Evolutionary conservation across 441 rosid species (phyloP).

Genomic region (Populus hybrid): DNA sequence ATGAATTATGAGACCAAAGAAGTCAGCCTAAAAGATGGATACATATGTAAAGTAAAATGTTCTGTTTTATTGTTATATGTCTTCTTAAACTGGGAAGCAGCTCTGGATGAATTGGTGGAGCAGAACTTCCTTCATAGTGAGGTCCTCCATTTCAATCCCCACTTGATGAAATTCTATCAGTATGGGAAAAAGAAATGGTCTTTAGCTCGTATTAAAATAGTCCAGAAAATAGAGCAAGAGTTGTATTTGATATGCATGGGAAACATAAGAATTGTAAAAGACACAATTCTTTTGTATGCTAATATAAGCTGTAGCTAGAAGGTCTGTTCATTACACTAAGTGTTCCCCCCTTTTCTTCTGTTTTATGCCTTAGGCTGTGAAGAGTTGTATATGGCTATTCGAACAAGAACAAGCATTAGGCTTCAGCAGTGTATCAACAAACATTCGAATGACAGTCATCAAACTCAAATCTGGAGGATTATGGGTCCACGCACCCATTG

Average conservation of each 20-base stretch:
- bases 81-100: neutral
- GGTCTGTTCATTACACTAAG: slow-evolving; percentile 1
- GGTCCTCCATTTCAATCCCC: neutral
- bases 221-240: neutral
- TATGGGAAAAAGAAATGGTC: neutral
- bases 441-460: slow-evolving; percentile 90
- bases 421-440: slow-evolving; percentile 94
- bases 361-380: slow-evolving; percentile 56
- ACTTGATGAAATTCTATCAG: neutral
- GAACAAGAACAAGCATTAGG: slow-evolving; percentile 99
- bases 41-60: neutral
- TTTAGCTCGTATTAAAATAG: neutral
- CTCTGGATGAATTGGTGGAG: neutral
- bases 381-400: slow-evolving; percentile 87
- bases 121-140: neutral
- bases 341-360: neutral
- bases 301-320: neutral
- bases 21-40: neutral
- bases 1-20: neutral
- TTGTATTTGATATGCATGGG: neutral
- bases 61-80: neutral
- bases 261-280: neutral
- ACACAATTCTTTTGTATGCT: neutral
- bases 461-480: slow-evolving; percentile 95
- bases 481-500: slow-evolving; percentile 99